phyloP scores from a whole-genome alignment of 2,329 filamentous ascomycete genomes.

The Epicoccum nigrum region DNA sequence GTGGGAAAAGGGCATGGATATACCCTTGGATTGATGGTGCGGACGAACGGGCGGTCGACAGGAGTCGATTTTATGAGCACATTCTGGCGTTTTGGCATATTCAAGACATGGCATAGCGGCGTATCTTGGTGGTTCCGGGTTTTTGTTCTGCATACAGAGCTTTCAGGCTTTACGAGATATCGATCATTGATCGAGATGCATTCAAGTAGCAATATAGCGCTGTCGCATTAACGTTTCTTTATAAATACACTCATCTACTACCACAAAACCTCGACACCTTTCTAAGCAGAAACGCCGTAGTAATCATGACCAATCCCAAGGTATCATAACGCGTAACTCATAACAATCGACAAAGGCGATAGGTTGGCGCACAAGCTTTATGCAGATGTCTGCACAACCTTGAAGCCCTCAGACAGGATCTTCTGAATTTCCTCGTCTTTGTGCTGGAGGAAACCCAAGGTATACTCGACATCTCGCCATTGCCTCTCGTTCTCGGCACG shows the following conservation, averaged over 20 bases:
- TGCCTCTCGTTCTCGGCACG: slow-evolving; percentile 92
- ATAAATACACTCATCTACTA: not conserved
- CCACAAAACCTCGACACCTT: too few relatives aligned
- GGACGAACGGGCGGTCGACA: not conserved
- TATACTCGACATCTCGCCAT: slow-evolving; percentile 97
- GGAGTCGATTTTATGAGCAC: slow-evolving; percentile 8
- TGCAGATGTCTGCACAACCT: slow-evolving; percentile 54
- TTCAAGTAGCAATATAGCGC: not conserved
- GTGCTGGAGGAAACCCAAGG: slow-evolving; percentile 85
- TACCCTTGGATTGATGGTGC: not conserved
- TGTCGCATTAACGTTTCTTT: not conserved
- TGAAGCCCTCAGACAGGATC: slow-evolving; percentile 75
- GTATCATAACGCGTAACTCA: slow-evolving; percentile 18
- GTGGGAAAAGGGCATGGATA: not conserved
- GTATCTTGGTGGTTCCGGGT: not conserved
- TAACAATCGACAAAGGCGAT: slow-evolving; percentile 1
- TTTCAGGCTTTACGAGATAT: not conserved
- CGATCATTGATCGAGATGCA: not conserved
- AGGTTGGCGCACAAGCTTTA: slow-evolving; percentile 17
- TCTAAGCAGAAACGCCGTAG: slow-evolving; percentile 8
- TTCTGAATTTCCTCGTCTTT: slow-evolving; percentile 91
- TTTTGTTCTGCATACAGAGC: slow-evolving; percentile 1
- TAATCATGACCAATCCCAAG: slow-evolving; percentile 7
- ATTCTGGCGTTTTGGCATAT: slow-evolving; percentile 6
- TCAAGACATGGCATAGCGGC: slow-evolving; percentile 4